Base-by-base conservation (phyloP, 1,139 yeast species). In the Blastobotrys aristatus region DNA sequence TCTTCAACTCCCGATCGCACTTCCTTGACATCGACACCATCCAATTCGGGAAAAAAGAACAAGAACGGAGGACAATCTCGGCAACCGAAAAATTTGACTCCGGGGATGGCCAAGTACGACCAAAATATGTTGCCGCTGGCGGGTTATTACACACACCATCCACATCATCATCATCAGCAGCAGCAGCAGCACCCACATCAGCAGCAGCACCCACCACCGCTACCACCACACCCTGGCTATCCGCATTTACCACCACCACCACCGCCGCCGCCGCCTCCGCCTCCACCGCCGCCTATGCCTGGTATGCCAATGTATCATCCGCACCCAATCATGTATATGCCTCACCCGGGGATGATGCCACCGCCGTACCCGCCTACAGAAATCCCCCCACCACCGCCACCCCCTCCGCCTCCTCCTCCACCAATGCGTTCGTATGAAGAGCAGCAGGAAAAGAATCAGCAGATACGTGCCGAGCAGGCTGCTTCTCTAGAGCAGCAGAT, bases 191-290 rank as follows among this genome's bases (percentile, higher is more conserved):
- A 16, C 13, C 37, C 37, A 11, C 10, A 7, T 31, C 8, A 31
- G 8, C 16, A 31, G 8, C 27, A 16, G 10, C 46, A 42, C 8
- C 37, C 44, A 22, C 18, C 27, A 18, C 43, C 43, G 18, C 48
- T 40, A 14, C 40, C 36, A 21, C 48, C 48, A 8, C 48, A 29
- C 5, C 44, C 37, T 3, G 29, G 29, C 27, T 13, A 21, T 16
- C 27, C 39, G 11, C 44, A 36, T 22, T 37, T 26, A 7, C 44
- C 29, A 5, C 33, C 33, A 11, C 29, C 31, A 27, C 31, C 27
- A 26, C 43, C 42, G 5, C 41, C 37, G 18, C 47, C 48, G 8
- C 48, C 43, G 7, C 48, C 44, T 18, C 48, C 43, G 4, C 33
- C 33, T 7, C 33, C 33, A 30, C 14, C 33, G 13, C 41, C 26